Conservation (phyloP, 2,329 filamentous ascomycete genomes). For the Scedosporium apiospermum region DNA sequence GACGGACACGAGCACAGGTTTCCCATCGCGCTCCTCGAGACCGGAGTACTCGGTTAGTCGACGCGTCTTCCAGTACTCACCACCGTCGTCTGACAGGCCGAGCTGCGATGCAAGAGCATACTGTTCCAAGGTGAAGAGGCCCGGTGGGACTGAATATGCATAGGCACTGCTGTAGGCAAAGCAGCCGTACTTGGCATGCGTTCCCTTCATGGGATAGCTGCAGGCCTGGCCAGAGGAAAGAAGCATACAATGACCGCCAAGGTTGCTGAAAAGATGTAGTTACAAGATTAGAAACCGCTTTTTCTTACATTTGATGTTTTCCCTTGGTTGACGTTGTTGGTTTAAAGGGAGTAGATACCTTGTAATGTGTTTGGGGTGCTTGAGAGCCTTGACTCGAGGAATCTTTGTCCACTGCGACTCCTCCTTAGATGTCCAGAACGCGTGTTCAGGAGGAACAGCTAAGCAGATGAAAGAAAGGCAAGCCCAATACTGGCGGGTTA, state of each 20-base stretch:
- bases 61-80: slow-evolving; percentile 72
- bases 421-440: slow-evolving; percentile 65
- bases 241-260: slow-evolving; percentile 67
- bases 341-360: slow-evolving; percentile 21
- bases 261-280: slow-evolving; percentile 31
- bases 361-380: slow-evolving; percentile 65
- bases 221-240: slow-evolving; percentile 72
- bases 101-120: slow-evolving; percentile 68
- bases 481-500: slow-evolving; percentile 58
- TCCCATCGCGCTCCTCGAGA: slow-evolving; percentile 45
- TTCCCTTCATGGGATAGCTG: slow-evolving; percentile 72
- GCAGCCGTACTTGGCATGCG: slow-evolving; percentile 71
- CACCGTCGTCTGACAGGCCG: slow-evolving; percentile 66
- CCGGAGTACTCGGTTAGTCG: slow-evolving; percentile 54
- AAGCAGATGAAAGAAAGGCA: slow-evolving; percentile 69
- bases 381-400: slow-evolving; percentile 49
- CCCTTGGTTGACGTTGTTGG: neutral
- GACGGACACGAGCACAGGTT: slow-evolving; percentile 54
- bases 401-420: slow-evolving; percentile 47
- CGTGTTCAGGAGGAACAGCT: slow-evolving; percentile 57
- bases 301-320: neutral
- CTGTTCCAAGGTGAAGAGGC: slow-evolving; percentile 66
- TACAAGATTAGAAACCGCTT: too few species aligned
- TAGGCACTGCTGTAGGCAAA: slow-evolving; percentile 72
- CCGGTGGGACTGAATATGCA: slow-evolving; percentile 68